phyloP scores from a whole-genome alignment of 306 rosid genomes.

The Betula pendula region DNA sequence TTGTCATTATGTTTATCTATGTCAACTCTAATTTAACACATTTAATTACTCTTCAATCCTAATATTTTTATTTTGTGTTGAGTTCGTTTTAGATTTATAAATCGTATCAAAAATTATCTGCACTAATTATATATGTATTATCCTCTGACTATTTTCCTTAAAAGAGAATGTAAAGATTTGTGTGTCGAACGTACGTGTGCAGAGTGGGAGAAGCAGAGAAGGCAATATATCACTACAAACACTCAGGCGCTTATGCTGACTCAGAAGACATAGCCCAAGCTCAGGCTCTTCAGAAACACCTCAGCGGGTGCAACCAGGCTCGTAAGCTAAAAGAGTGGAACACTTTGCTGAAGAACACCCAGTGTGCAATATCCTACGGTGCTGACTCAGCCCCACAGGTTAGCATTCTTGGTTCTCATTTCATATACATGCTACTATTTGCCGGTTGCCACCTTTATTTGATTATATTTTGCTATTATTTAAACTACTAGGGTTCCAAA shows the following conservation, averaged over 20 bases:
- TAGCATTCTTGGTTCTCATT: conserved; percentile 10
- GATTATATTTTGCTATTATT: no score
- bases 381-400: conserved; percentile 84
- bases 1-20: no score
- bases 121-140: no score
- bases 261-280: conserved; percentile 43
- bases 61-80: no score
- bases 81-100: no score
- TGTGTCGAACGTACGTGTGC: conserved; percentile 26
- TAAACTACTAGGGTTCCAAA: no score
- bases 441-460: no score
- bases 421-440: no score
- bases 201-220: conserved; percentile 86
- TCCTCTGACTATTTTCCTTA: conserved; percentile 15
- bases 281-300: conserved; percentile 59
- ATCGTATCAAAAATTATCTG: no score
- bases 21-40: no score
- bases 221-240: conserved; percentile 57
- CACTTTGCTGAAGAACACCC: conserved; percentile 60
- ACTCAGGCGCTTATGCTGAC: conserved; percentile 43
- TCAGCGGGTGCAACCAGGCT: conserved; percentile 59
- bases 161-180: conserved; percentile 5
- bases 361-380: conserved; percentile 63
- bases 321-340: conserved; percentile 66
- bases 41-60: no score